Evolutionary conservation across 2,329 filamentous ascomycete genomes (phyloP), one percentile per base, ranked within the genome.

Genomic region (Trichophyton schoenleinii): DNA sequence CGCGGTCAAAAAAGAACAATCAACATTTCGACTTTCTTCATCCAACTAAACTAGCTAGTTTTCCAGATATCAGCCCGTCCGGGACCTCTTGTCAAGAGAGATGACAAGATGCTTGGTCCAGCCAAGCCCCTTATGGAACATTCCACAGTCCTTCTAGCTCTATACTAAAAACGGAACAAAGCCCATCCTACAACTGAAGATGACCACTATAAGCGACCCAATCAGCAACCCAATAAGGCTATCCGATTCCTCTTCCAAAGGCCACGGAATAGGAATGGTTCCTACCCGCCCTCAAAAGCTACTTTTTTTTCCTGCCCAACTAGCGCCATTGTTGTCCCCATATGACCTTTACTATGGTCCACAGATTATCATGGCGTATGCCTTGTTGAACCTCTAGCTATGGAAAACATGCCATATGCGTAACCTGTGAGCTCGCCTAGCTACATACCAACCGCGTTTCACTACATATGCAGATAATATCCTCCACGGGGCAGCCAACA

Each of bases 91-190:
- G 28, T 31, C 28, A 31, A 31, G 28, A 31, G 15, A 22, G 25
- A 13, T 5, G 20, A 53, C 28, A 18, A 18, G 28, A 55, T 20
- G 13, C 13, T 34, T 18, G 28, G 20, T 15, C 8, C 6, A 55
- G 52, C 52, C 52, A 55, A 55, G 49, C 20, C 20, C 20, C 20
- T 2, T 31, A 55, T 55, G 9, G 52, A 55, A 55, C 52, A 55
- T 55, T 55, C 52, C 28, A 7, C 18, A n/a, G n/a, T 7, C 52
- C 52, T 55, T 55, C 52, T 36, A 36, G 15, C 52, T 36, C 28
- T 36, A 55, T 55, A 36, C 52, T 36, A 55, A 55, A 55, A 55
- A 36, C 52, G 52, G 52, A 55, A 55, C 52, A 55, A 55, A 55
- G 52, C 52, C 52, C 41, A 44, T 44, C 41, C 41, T 55, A 22